phyloP scores from a whole-genome alignment of 805 yeast species.

The Myxozyma udenii region DNA sequence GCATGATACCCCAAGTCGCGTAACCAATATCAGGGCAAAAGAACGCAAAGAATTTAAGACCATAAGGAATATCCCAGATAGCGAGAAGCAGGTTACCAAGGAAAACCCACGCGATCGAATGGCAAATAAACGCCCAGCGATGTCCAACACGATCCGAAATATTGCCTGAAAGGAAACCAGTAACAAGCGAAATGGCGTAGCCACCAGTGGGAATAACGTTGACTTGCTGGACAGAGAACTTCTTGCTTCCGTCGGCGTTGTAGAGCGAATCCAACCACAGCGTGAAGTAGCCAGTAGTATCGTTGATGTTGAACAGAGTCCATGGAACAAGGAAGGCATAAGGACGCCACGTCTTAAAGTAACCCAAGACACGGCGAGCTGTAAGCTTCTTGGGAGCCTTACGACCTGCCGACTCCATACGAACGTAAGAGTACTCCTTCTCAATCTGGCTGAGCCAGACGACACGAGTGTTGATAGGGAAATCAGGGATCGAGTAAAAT shows the following conservation, averaged over 20 bases:
- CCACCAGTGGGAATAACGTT: constrained; percentile 41
- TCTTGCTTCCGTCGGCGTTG: constrained; percentile 17
- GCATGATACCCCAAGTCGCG: constrained; percentile 26
- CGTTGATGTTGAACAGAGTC: constrained; percentile 10
- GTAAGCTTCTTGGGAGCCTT: constrained; percentile 20
- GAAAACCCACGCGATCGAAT: constrained; percentile 7
- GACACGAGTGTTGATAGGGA: constrained; percentile 52
- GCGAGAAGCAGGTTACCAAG: constrained; percentile 38
- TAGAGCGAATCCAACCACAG: constrained; percentile 36
- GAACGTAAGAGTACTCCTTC: constrained; percentile 11
- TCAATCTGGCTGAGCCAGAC: constrained; percentile 44
- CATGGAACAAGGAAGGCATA: constrained; percentile 17
- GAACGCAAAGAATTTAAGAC: constrained; percentile 33
- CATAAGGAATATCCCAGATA: constrained; percentile 44
- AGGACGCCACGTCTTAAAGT: constrained; percentile 15
- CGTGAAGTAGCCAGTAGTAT: constrained; percentile 32
- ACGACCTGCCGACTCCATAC: constrained; percentile 18
- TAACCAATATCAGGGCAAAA: constrained; percentile 16
- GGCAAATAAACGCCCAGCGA: constrained; percentile 33
- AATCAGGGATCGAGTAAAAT: constrained; percentile 55
- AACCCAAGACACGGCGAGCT: background rate
- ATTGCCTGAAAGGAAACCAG: constrained; percentile 34
- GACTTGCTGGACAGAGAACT: constrained; percentile 33
- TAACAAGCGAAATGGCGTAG: constrained; percentile 36
- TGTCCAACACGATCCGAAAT: constrained; percentile 36